Base-by-base conservation (phyloP, 2,329 filamentous ascomycete species). In the Fusarium buxicola region DNA sequence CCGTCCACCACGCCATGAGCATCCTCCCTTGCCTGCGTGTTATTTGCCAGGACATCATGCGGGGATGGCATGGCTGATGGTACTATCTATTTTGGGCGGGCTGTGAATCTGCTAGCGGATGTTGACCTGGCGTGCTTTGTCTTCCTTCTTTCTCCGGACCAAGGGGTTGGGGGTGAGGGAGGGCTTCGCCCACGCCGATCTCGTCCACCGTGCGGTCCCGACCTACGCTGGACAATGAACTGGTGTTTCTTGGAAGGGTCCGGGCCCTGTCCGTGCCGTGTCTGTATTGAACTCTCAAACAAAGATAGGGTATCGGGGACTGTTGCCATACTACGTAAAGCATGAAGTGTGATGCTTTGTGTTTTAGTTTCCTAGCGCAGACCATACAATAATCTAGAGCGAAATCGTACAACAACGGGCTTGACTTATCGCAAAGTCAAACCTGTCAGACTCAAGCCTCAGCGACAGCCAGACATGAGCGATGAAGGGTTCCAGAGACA, bases 41-140 rank as follows among this genome's bases (percentile, higher is more conserved):
- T 66, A 70, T 70, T 70, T 63, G 66, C 58, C 52, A 65, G 64
- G 51, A 45, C 59, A 58, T 49, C 46, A 57, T 62, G 63, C 60
- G 65, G 57, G 57, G 62, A 68, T 58, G 58, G 56, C 56, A 45
- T 62, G 65, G 47, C 55, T 47, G 43, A 65, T 46, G 50, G 39
- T 60, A 51, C 60, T 48, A 56, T 66, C 64, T 70, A 70, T 70
- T 70, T 66, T 58, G 60, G 62, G 55, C 32, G 31, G 52, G 44
- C 40, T 49, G 13, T 49, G 35, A 55, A 40, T 47, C 39, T 48
- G 45, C 27, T 66, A 58, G 62, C 18, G 44, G 57, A 65, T 45
- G 61, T 62, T 48, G 52, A 63, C 45, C 49, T 63, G 46, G 58
- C 30, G 47, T 52, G 32, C 52, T 43, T 52, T 38, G 44, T 44